Base-by-base conservation (phyloP, 1,284 basidiomycete species). In the Mrakiaceae sp. region DNA sequence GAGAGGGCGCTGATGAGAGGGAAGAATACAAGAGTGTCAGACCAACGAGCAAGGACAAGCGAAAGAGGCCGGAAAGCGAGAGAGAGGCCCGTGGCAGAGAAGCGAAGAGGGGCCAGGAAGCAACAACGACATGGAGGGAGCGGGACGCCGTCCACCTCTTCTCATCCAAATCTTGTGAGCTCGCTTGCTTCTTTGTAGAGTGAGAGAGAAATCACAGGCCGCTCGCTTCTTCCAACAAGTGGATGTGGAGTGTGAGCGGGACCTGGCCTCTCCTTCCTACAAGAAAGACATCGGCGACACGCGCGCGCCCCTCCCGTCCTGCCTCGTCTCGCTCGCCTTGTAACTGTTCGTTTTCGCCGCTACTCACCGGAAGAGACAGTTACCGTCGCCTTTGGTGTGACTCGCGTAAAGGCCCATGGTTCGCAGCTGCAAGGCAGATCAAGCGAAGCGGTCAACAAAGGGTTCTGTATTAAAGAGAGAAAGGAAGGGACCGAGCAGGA, bases 301-400 rank as follows among this genome's bases (percentile, higher is more conserved):
- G 27, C 27, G 27, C 27, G 27, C 27, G 27, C 27, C 27, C 27
- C 27, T 27, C 27, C 27, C 27, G 27, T 27, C 27, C 27, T 27
- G n/a, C 53, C 53, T 52, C 51, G 9, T 5, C 53, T 42, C 43
- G 27, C 14, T 54, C 43, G 39, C 53, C 53, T 39, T 55, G 47
- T 39, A 49, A 9, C 48, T 49, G 27, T 8, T 9, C 9, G 10
- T 8, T 12, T 43, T 4, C 8, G 39, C 8, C n/a, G 16, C 11
- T 14, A 47, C 64, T 61, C 8, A 68, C 67, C 68, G 67, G 87
- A 91, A 92, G 64, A 92, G 82, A 76, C 89, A 92, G 76, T 92
- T 92, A 60, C 90, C 89, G 74, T 92, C 89, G 58, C 88, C 89
- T 55, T 88, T 75, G 48, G 86, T 88, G 68, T 83, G 79, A 12